Evolutionary conservation across 345 rosid species (phyloP).

Genomic region (Capsella bursapastoris): DNA sequence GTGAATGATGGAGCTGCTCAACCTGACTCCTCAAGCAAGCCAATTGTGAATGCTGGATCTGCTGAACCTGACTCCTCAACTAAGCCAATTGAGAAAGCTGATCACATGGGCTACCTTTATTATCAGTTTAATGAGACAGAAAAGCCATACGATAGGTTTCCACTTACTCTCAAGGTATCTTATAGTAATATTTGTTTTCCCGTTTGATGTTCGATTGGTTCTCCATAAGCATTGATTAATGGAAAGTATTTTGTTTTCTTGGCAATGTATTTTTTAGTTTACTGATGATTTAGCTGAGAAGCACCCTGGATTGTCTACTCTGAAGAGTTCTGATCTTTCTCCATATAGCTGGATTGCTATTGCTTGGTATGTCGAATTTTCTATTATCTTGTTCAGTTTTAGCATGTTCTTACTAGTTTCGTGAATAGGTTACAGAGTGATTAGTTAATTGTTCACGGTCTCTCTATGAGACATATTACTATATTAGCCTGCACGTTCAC

Average conservation of each 20-base stretch:
- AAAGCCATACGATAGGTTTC: neutral
- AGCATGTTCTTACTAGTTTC: neutral
- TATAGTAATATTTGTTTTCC: conserved; percentile 5
- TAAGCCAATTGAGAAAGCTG: neutral
- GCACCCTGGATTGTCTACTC: conserved; percentile 18
- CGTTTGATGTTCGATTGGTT: conserved; percentile 12
- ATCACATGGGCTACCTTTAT: conserved; percentile 14
- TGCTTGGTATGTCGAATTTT: conserved; percentile 27
- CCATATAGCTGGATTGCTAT: conserved; percentile 36
- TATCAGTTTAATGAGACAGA: conserved; percentile 4
- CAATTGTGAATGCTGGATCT: neutral
- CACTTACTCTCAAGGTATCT: conserved; percentile 9
- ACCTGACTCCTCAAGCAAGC: neutral
- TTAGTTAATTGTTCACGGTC: neutral
- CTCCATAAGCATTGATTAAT: neutral
- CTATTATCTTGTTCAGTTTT: conserved; percentile 13
- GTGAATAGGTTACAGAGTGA: conserved; percentile 9
- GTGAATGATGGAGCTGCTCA: neutral
- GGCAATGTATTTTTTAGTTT: conserved; percentile 24
- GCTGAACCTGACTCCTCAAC: too few relatives aligned
- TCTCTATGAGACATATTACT: neutral
- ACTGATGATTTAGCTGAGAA: neutral
- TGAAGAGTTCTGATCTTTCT: conserved; percentile 31
- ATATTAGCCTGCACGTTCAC: neutral
- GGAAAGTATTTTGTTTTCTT: neutral